Conservation (phyloP, 306 rosid species). For the Corylus americana region DNA sequence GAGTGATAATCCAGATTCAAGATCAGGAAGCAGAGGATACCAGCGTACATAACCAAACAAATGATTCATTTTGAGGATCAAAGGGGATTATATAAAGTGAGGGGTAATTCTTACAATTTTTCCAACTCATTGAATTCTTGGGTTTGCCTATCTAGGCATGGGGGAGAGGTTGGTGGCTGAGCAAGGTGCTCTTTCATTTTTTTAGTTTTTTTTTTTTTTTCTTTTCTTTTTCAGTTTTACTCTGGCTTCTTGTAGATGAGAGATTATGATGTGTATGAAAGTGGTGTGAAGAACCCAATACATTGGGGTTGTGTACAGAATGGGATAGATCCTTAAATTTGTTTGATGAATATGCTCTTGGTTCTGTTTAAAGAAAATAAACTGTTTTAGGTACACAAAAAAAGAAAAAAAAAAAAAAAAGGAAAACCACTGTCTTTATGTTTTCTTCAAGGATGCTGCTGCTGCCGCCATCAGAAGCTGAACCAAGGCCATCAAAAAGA, state of each 20-base stretch:
- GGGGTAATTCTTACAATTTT: constrained; percentile 37
- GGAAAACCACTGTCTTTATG: background rate
- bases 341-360: constrained; percentile 15
- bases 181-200: constrained; percentile 29
- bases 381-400: no score
- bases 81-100: constrained; percentile 42
- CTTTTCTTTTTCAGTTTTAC: constrained; percentile 14
- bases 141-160: constrained; percentile 37
- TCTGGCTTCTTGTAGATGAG: constrained; percentile 48
- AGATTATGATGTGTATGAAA: constrained; percentile 54
- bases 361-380: background rate
- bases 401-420: no score
- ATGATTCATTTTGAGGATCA: constrained; percentile 33
- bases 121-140: constrained; percentile 42
- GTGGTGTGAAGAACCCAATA: constrained; percentile 51
- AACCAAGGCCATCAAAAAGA: no score
- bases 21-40: constrained; percentile 58
- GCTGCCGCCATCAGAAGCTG: background rate
- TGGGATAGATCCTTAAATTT: constrained; percentile 17
- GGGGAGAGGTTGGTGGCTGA: constrained; percentile 24
- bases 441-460: background rate
- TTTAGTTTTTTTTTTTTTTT: background rate
- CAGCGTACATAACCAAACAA: constrained; percentile 31
- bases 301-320: constrained; percentile 47
- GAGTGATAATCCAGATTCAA: constrained; percentile 65